Percentiles rank a stretch among this genome's conserved stretches.
phyloP scores from a whole-genome alignment of 2,329 filamentous ascomycete species.

The Neonectria neomacrospora region DNA sequence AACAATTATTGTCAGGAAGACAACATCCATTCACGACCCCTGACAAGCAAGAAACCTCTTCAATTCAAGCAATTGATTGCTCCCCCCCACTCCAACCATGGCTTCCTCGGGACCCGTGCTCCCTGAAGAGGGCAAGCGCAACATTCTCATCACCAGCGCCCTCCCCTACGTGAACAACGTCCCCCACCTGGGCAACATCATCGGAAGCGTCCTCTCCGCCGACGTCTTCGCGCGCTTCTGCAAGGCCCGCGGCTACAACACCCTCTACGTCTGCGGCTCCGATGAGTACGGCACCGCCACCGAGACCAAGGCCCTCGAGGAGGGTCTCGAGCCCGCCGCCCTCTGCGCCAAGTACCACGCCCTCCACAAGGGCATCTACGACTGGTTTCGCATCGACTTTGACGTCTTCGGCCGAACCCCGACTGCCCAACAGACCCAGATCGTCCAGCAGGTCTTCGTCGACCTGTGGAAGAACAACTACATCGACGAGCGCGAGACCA shows the following conservation, averaged over 20 bases:
- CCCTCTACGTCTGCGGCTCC: slow-evolving; percentile 85
- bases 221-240: slow-evolving; percentile 88
- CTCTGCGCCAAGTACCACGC: slow-evolving; percentile 94
- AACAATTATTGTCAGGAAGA: neutral
- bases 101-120: slow-evolving; percentile 59
- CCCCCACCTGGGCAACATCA: slow-evolving; percentile 88
- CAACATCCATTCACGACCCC: neutral
- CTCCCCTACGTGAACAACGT: slow-evolving; percentile 82
- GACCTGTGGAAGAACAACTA: slow-evolving; percentile 90
- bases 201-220: slow-evolving; percentile 87
- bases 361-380: slow-evolving; percentile 89
- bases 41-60: neutral
- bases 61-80: slow-evolving; percentile 3
- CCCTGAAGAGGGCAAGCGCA: slow-evolving; percentile 79
- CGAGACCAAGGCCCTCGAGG: slow-evolving; percentile 93
- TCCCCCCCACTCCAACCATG: slow-evolving; percentile 23
- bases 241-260: slow-evolving; percentile 81
- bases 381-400: slow-evolving; percentile 96
- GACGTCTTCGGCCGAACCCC: slow-evolving; percentile 96
- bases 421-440: slow-evolving; percentile 88
- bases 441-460: slow-evolving; percentile 90
- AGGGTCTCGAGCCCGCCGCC: slow-evolving; percentile 81
- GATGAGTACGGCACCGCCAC: slow-evolving; percentile 98
- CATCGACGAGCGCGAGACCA: slow-evolving; percentile 86
- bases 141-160: slow-evolving; percentile 92